These are phyloP conservation scores for Ophiostoma novo-ulmi DNA, from an alignment of 2,329 filamentous ascomycete species.

Conservation along the genomic window DNA sequence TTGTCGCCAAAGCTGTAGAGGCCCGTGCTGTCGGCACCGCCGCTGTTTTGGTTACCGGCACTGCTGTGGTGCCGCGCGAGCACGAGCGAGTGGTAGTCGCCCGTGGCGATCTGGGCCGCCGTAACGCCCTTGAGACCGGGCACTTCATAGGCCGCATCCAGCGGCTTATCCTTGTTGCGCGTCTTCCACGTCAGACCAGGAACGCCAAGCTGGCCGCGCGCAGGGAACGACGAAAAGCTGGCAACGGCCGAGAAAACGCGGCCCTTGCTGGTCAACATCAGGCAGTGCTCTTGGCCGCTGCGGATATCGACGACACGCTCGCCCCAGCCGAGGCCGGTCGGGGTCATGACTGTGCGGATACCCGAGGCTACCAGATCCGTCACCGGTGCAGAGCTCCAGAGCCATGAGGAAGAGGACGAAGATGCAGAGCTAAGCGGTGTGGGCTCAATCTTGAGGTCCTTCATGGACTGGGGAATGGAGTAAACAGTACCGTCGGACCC, in stretches of 20 bases:
- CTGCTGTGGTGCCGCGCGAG: conserved; percentile 51
- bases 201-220: conserved; percentile 79
- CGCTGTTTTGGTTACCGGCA: neutral
- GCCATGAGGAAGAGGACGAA: conserved; percentile 49
- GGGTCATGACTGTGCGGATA: conserved; percentile 52
- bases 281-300: conserved; percentile 76
- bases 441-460: conserved; percentile 56
- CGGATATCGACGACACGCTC: conserved; percentile 71
- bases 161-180: conserved; percentile 67
- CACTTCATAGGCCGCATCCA: conserved; percentile 79
- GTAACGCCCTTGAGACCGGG: conserved; percentile 64
- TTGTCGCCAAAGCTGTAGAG: conserved; percentile 91
- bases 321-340: conserved; percentile 56
- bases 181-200: conserved; percentile 76
- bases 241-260: conserved; percentile 86
- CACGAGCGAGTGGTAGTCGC: conserved; percentile 79
- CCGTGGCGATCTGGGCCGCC: conserved; percentile 70
- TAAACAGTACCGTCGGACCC: conserved; percentile 72
- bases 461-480: conserved; percentile 70
- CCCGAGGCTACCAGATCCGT: neutral
- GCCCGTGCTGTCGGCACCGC: conserved; percentile 50
- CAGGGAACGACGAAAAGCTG: conserved; percentile 70
- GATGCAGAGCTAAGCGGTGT: conserved; percentile 45
- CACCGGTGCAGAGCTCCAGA: neutral
- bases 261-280: conserved; percentile 78